Evolutionary conservation across 148 eudicot genomes (phyloP), one percentile per base, ranked within the genome.

Genomic region (Chenopodium quinoa): DNA sequence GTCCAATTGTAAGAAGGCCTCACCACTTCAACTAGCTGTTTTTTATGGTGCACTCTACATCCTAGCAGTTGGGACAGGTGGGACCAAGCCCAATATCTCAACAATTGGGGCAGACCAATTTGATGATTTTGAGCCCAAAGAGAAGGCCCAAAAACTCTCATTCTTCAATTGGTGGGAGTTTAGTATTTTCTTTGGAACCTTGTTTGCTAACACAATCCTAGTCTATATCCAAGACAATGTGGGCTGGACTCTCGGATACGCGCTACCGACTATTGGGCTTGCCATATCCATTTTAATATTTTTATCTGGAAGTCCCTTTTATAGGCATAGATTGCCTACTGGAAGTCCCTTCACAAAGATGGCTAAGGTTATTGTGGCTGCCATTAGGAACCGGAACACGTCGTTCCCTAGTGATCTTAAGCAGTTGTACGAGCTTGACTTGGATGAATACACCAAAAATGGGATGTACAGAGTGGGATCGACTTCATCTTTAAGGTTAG

Each of bases 81-180:
- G 97, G 2, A 93, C 97, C 7, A 93, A 93, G 83, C 95, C 97
- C 77, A 93, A 93, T 46, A 92, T 93, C 32, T 92, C 97, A 0
- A 93, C 97, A 7, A 91, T 93, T 12, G 97, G 95, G 0, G 97
- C 95, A 0, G 97, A 91, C 88, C 97, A 93, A 34, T 93, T 93
- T 54, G 97, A 93, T n/a, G 93, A 87, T 4, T 92, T 88, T 78
- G 92, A 92, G 37, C 95, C 93, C 13, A 91, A 89, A 46, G 97
- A 92, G 75, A 92, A 92, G 79, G 82, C 85, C 77, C 95, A 90
- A 4, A 90, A 93, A 76, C 89, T 90, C 23, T 90, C 95, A 27
- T 93, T 92, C 89, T 93, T 93, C 85, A 93, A 93, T 73, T 62
- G 66, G 66, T 62, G 66, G 95, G 95, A 88, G 91, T 93, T 93